Base-by-base conservation (phyloP, 139 green algal genomes). In the Trebouxia sp. region DNA sequence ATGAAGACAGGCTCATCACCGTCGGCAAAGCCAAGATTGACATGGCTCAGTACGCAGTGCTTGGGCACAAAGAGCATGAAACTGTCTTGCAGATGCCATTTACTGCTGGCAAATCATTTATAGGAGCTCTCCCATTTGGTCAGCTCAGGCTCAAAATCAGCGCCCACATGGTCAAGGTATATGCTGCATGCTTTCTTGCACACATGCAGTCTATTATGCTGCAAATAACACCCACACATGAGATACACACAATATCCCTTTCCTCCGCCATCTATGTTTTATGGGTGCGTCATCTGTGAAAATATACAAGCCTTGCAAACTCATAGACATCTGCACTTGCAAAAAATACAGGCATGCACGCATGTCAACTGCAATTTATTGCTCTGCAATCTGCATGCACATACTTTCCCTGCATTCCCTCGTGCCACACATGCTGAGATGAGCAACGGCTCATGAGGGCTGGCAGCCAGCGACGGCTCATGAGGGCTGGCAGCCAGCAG, bases 11-110 rank as follows among this genome's bases (percentile, higher is more conserved):
- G 17, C 38, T 80, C 14, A 62, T 48, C 8, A 80, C 75, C n/a
- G 53, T 80, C 0, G 35, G 75, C 35, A 80, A 80, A 20, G 38
- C 72, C 30, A 47, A 17, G 14, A 30, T 80, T 17, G 35, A 80
- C 75, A 51, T 80, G 38, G 75, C 75, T 24, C 38, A 80, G 20
- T 70, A 56, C 50, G 75, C 51, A 3, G 38, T 14, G 17, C 50
- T 70, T 5, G 75, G 65, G 15, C 75, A 80, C 75, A 48, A 70
- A 22, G 75, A 80, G 51, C 51, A 80, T 24, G 51, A 80, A 14
- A 42, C 43, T 20, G 38, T 70, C 35, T n/a, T 80, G 75, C 75
- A 80, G 51, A 70, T 70, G 51, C 75, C 75, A 37, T 80, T 80
- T 24, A 53, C 50, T 35, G 24, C 38, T 42, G 75, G 75, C 37